These are phyloP conservation scores for Stachybotrys chartarum DNA, from an alignment of 2,329 filamentous ascomycete genomes.

Conservation along the genomic window DNA sequence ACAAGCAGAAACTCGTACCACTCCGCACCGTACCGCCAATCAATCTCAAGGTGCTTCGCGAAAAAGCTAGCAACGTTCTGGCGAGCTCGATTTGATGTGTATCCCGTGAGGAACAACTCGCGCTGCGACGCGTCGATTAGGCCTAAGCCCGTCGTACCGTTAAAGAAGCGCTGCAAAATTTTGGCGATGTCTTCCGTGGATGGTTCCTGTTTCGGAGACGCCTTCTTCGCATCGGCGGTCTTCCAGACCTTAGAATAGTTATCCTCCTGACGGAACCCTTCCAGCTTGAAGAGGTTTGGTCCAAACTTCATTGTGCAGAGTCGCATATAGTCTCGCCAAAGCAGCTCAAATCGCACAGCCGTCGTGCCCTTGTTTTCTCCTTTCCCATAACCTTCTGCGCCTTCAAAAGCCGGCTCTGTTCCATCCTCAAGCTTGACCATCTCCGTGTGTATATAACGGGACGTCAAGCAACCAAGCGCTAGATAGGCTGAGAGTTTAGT, in stretches of 20 bases:
- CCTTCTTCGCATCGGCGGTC: constrained; percentile 24
- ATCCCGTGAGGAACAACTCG: constrained; percentile 68
- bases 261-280: constrained; percentile 51
- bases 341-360: constrained; percentile 62
- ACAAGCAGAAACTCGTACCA: constrained; percentile 72
- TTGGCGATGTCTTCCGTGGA: constrained; percentile 34
- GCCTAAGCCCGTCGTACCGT: constrained; percentile 66
- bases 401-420: constrained; percentile 27
- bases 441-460: constrained; percentile 63
- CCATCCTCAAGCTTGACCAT: constrained; percentile 65
- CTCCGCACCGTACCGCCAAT: constrained; percentile 75
- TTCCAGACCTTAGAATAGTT: constrained; percentile 42
- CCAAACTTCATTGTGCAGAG: constrained; percentile 67
- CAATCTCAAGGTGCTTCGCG: constrained; percentile 64
- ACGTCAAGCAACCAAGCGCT: constrained; percentile 64
- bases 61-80: constrained; percentile 74
- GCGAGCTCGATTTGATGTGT: constrained; percentile 68
- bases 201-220: constrained; percentile 27
- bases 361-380: constrained; percentile 68
- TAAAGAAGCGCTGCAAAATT: constrained; percentile 51
- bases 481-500: constrained; percentile 72
- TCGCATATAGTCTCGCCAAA: constrained; percentile 79
- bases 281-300: constrained; percentile 53
- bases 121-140: constrained; percentile 72
- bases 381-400: constrained; percentile 51